Evolutionary conservation across 495 filamentous ascomycete species (phyloP).

Genomic region (Gamarada debralockiae): DNA sequence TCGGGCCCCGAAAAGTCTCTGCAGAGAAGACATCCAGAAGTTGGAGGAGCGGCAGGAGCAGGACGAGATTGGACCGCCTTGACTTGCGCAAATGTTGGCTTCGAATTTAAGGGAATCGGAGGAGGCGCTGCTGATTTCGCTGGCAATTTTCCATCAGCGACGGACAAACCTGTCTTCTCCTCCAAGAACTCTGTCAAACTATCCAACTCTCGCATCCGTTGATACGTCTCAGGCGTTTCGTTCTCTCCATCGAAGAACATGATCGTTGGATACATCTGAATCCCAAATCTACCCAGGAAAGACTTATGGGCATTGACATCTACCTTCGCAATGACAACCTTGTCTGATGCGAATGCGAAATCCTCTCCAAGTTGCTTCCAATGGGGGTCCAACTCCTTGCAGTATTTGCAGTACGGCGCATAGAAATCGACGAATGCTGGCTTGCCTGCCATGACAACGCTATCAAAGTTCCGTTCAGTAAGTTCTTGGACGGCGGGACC

Average conservation of each 20-base stretch:
- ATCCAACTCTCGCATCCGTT: not conserved
- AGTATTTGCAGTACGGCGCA: conserved; percentile 17
- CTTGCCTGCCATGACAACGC: conserved; percentile 13
- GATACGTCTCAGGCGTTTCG: conserved; percentile 12
- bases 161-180: conserved; percentile 12
- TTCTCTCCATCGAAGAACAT: conserved; percentile 19
- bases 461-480: conserved; percentile 15
- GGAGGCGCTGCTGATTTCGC: conserved; percentile 31
- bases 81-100: conserved; percentile 39
- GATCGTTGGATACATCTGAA: conserved; percentile 19
- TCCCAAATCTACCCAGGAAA: conserved; percentile 11
- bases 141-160: conserved; percentile 9
- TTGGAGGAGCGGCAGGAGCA: conserved; percentile 21
- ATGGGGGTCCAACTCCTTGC: conserved; percentile 16
- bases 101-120: conserved; percentile 41
- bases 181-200: conserved; percentile 17
- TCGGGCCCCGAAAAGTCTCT: conserved; percentile 86
- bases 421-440: conserved; percentile 21
- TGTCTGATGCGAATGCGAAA: conserved; percentile 21
- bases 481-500: conserved; percentile 18
- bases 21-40: conserved; percentile 65
- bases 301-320: conserved; percentile 6
- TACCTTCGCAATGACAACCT: conserved; percentile 19
- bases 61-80: conserved; percentile 33
- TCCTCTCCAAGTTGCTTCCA: conserved; percentile 19